Evolutionary conservation across 257 asterid genomes (phyloP).

Genomic region (Nicotiana tabacum): DNA sequence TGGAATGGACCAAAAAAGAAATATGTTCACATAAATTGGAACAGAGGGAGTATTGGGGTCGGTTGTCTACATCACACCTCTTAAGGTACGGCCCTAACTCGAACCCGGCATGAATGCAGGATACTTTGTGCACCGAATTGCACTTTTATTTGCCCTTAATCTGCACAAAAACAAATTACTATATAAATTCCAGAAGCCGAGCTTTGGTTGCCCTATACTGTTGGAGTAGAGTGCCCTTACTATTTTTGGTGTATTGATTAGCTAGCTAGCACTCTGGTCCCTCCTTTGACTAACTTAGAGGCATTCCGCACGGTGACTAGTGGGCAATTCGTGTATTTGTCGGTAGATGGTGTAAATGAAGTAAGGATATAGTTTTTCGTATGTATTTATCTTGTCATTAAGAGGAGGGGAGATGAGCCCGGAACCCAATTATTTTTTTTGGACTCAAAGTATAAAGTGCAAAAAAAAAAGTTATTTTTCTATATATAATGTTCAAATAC

Average conservation of each 20-base stretch:
- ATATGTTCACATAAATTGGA: too few relatives aligned
- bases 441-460: too few relatives aligned
- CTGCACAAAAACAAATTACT: neutral
- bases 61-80: too few relatives aligned
- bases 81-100: too few relatives aligned
- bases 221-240: neutral
- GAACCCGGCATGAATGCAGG: rapidly evolving
- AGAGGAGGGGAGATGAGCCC: neutral
- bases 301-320: neutral
- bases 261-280: neutral
- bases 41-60: too few relatives aligned
- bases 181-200: neutral
- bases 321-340: neutral
- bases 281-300: neutral
- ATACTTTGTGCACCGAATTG: too few relatives aligned
- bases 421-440: too few relatives aligned
- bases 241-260: neutral
- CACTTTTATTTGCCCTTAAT: neutral
- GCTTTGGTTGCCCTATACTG: neutral
- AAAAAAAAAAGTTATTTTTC: too few relatives aligned
- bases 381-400: neutral
- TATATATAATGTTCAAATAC: too few relatives aligned
- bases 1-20: too few relatives aligned
- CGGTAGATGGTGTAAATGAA: neutral
- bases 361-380: neutral